These are phyloP conservation scores for Torrubiella hemipterigena DNA, from an alignment of 2,329 filamentous ascomycete genomes.

Conservation along the genomic window DNA sequence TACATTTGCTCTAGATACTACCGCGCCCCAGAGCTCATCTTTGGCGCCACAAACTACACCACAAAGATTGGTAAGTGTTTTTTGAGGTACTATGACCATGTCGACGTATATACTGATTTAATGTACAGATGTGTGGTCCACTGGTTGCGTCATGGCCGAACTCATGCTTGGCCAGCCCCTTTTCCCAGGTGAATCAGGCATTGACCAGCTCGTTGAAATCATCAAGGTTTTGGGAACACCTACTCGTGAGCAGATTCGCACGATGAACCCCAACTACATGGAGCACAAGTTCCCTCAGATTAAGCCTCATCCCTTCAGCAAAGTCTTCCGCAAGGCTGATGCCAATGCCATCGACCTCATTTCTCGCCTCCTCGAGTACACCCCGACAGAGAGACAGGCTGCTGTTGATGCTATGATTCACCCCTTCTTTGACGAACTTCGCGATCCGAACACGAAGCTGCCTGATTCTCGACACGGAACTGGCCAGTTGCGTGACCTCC, in stretches of 20 bases:
- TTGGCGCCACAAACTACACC: slow-evolving; percentile 97
- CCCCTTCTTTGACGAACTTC: slow-evolving; percentile 94
- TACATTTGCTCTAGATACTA: slow-evolving; percentile 99
- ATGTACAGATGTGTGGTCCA: slow-evolving; percentile 90
- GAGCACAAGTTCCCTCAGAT: slow-evolving; percentile 99
- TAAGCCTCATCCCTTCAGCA: slow-evolving; percentile 98
- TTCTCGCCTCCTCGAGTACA: slow-evolving; percentile 88
- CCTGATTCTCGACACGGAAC: slow-evolving; percentile 89
- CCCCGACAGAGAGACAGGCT: slow-evolving; percentile 85
- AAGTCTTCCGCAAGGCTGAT: slow-evolving; percentile 96
- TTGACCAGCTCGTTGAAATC: slow-evolving; percentile 97
- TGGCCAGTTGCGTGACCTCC: slow-evolving; percentile 68
- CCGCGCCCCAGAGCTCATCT: slow-evolving; percentile 93
- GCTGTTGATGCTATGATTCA: slow-evolving; percentile 96
- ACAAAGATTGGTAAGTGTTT: slow-evolving; percentile 89
- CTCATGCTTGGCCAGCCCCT: slow-evolving; percentile 96
- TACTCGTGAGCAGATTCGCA: slow-evolving; percentile 94
- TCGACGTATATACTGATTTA: slow-evolving; percentile 50
- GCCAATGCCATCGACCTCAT: slow-evolving; percentile 90
- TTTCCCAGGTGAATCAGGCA: slow-evolving; percentile 96
- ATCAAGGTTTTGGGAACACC: slow-evolving; percentile 98
- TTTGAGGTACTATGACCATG: too few species aligned
- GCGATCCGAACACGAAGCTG: slow-evolving; percentile 80
- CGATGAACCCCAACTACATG: slow-evolving; percentile 99
- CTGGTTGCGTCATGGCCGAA: slow-evolving; percentile 98